These are phyloP conservation scores for Nemania sp. DNA, from an alignment of 2,329 filamentous ascomycete species.

Conservation along the genomic window DNA sequence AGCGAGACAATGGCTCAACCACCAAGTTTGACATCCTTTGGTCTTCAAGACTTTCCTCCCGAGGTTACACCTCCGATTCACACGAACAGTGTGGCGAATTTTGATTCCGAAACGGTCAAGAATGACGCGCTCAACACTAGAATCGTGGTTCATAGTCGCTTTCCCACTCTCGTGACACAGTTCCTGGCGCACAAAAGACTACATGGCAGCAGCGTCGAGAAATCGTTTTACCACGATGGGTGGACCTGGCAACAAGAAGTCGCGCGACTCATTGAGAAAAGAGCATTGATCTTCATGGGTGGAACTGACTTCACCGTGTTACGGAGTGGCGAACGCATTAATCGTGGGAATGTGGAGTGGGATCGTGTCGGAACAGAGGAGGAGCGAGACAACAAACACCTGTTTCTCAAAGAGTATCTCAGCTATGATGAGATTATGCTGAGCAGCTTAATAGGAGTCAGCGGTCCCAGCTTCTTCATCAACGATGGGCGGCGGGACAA, in stretches of 20 bases:
- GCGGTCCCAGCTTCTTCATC: conserved; percentile 49
- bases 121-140: conserved; percentile 44
- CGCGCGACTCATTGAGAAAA: conserved; percentile 45
- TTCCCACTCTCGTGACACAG: conserved; percentile 42
- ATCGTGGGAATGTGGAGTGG: conserved; percentile 41
- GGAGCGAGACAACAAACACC: conserved; percentile 33
- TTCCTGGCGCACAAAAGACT: conserved; percentile 49
- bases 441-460: conserved; percentile 49
- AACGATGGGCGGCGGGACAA: conserved; percentile 50
- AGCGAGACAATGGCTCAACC: neutral
- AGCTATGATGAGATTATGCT: conserved; percentile 55
- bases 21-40: conserved; percentile 22
- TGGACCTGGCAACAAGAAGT: conserved; percentile 46
- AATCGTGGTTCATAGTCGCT: conserved; percentile 47
- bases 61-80: conserved; percentile 35
- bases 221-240: conserved; percentile 38
- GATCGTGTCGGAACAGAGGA: conserved; percentile 46
- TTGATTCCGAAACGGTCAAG: conserved; percentile 38
- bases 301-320: conserved; percentile 43
- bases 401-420: conserved; percentile 46
- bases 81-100: conserved; percentile 45
- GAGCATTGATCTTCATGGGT: conserved; percentile 45
- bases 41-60: conserved; percentile 37
- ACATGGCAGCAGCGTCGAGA: conserved; percentile 43
- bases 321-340: conserved; percentile 33